Evolutionary conservation across 2,329 filamentous ascomycete genomes (phyloP), one percentile per base, ranked within the genome.

Genomic region (Alternaria rosae): DNA sequence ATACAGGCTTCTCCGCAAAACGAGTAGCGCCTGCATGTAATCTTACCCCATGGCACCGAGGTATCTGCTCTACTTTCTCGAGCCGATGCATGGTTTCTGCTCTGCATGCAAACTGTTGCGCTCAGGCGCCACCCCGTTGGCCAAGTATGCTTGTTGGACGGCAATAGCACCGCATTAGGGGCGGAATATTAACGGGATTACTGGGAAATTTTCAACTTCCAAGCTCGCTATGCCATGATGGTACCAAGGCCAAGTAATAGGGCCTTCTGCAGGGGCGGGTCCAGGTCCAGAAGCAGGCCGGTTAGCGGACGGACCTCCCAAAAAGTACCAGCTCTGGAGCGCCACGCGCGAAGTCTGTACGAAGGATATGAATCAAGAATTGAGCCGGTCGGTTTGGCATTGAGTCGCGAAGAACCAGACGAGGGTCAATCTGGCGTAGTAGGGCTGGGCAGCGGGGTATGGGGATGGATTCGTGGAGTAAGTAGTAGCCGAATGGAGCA

Each of bases 1-100:
- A n/a, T 56, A 44, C 66, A 72, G 60, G 61, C 65, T 70, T 71
- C 70, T 70, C 71, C 70, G 65, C 70, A 71, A 63, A 65, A 42
- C 21, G 53, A 47, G 38, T 43, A 47, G 35, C 58, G 38, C n/a
- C 26, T 30, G 45, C 44, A 54, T 4, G 35, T 11, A 38, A 38
- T 38, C 35, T 11, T 38, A 52, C 50, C 57, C 53, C 59, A 62
- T 57, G 57, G 53, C 67, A 45, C 70, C 70, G 67, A 71, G 67
- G 70, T 52, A 65, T 47, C 23, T 61, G 35, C 45, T 61, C 48
- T 54, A 61, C 58, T 59, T 42, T 54, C 52, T 38, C 65, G 64
- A 43, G n/a, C 63, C 56, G 58, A 66, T 64, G 69, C 68, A 62
- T 67, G 58, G 59, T 54, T 54, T 35, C 32, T 62, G 45, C 20